phyloP scores from a whole-genome alignment of 2,329 filamentous ascomycete genomes.

The Septoria linicola region DNA sequence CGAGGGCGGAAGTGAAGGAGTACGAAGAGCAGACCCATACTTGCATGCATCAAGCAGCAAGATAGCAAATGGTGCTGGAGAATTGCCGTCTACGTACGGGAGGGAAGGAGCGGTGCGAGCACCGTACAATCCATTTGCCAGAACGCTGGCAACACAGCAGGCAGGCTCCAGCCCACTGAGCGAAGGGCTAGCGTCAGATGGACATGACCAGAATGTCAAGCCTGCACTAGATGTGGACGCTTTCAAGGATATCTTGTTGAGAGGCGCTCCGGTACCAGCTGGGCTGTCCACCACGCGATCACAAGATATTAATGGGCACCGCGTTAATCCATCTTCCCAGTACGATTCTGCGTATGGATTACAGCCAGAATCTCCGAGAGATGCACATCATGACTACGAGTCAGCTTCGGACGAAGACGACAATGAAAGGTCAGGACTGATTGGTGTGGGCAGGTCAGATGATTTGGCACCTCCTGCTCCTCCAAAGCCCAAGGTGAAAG shows the following conservation, averaged over 20 bases:
- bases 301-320: slow-evolving; percentile 48
- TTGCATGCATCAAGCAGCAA: slow-evolving; percentile 25
- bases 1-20: slow-evolving; percentile 25
- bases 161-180: slow-evolving; percentile 22
- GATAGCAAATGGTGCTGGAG: slow-evolving; percentile 27
- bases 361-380: slow-evolving; percentile 53
- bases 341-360: slow-evolving; percentile 50
- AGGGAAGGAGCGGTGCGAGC: slow-evolving; percentile 20
- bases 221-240: slow-evolving; percentile 68
- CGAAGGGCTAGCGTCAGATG: slow-evolving; percentile 11
- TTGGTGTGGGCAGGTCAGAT: slow-evolving; percentile 45
- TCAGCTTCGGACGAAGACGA: slow-evolving; percentile 36
- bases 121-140: slow-evolving; percentile 39
- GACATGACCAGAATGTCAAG: slow-evolving; percentile 23
- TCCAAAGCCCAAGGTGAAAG: slow-evolving; percentile 71
- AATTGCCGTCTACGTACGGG: slow-evolving; percentile 16
- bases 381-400: slow-evolving; percentile 52
- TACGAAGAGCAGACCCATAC: slow-evolving; percentile 25
- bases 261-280: slow-evolving; percentile 54
- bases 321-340: slow-evolving; percentile 56
- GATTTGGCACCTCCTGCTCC: slow-evolving; percentile 62
- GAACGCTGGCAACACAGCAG: slow-evolving; percentile 35
- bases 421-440: slow-evolving; percentile 41
- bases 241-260: slow-evolving; percentile 72
- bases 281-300: slow-evolving; percentile 17